Evolutionary conservation across 2,329 filamentous ascomycete genomes (phyloP), one percentile per base, ranked within the genome.

Genomic region (Sclerotinia borealis): DNA sequence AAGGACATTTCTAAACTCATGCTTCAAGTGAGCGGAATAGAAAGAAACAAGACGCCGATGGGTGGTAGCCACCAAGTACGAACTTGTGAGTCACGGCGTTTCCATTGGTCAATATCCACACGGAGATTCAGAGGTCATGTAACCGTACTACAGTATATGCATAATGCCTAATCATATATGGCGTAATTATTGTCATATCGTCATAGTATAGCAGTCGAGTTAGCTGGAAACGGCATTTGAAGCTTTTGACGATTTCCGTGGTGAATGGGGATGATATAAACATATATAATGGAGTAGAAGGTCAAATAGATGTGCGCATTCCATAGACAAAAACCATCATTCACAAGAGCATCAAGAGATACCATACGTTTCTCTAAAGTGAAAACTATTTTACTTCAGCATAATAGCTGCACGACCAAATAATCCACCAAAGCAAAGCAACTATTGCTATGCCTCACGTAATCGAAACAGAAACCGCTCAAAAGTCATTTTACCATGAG

Each of bases 211-310:
- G 52, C 7, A 39, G 34, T 54, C 25, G 9, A 25, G 17, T 9
- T 29, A 39, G 48, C 13, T 50, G 29, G 13, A 29, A 34, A n/a
- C 48, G 48, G 48, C 9, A 34, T 56, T 34, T 45, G 52, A 56
- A 56, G 39, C 54, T 25, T 55, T 45, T 56, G 54, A 34, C 31
- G n/a, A 34, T 45, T 25, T 34, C 54, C 54, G 39, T 56, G 54
- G 36, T 17, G 13, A 25, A 19, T 7, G 19, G 27, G 11, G 25
- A 4, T 3, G 10, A 27, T 1, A 6, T 11, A 56, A n/a, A n/a
- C 19, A 43, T 31, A 56, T 25, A 56, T 34, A 45, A 25, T 22
- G 13, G 39, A 19, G 39, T 7, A 45, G 11, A 2, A 22, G 22
- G 13, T 19, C 27, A 11, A 13, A 17, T 13, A 43, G 2, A 17